These are phyloP conservation scores for Alternaria consortialis DNA, from an alignment of 2,329 filamentous ascomycete genomes.

Conservation along the genomic window DNA sequence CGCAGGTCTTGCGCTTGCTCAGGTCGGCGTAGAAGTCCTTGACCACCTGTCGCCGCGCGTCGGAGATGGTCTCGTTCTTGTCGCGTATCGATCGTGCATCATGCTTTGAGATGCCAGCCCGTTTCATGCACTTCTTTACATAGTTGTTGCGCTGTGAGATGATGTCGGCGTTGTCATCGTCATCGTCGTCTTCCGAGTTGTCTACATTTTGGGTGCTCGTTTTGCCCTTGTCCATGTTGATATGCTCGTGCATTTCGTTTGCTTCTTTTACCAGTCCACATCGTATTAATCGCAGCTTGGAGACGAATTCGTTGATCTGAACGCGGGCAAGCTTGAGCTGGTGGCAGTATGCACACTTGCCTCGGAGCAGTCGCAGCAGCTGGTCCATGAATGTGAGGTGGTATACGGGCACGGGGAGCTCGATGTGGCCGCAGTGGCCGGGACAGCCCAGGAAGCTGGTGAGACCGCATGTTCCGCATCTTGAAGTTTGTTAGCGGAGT, in stretches of 20 bases:
- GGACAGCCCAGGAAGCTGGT: conserved; percentile 78
- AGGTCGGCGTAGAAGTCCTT: conserved; percentile 84
- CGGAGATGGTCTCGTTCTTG: conserved; percentile 85
- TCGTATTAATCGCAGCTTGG: conserved; percentile 85
- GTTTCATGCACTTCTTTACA: conserved; percentile 75
- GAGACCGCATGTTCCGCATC: conserved; percentile 92
- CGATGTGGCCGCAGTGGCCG: conserved; percentile 94
- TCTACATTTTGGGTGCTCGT: conserved; percentile 52
- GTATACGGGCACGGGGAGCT: conserved; percentile 91
- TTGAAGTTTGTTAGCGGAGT: conserved; percentile 51
- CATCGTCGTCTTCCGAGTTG: conserved; percentile 71
- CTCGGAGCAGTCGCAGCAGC: conserved; percentile 81
- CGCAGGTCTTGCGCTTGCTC: conserved; percentile 73
- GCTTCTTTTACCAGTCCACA: conserved; percentile 81
- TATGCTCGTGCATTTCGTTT: conserved; percentile 57
- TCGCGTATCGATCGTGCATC: conserved; percentile 60
- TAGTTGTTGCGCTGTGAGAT: conserved; percentile 70
- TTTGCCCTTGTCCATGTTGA: conserved; percentile 53
- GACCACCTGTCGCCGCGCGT: conserved; percentile 77
- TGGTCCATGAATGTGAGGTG: conserved; percentile 98
- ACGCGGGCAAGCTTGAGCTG: conserved; percentile 80
- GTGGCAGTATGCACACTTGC: conserved; percentile 91
- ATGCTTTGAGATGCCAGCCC: conserved; percentile 59
- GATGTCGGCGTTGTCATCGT: conserved; percentile 68
- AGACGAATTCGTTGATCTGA: conserved; percentile 79